Evolutionary conservation across 768 basidiomycete species (phyloP).

Genomic region (Phaeolepiota aurea): DNA sequence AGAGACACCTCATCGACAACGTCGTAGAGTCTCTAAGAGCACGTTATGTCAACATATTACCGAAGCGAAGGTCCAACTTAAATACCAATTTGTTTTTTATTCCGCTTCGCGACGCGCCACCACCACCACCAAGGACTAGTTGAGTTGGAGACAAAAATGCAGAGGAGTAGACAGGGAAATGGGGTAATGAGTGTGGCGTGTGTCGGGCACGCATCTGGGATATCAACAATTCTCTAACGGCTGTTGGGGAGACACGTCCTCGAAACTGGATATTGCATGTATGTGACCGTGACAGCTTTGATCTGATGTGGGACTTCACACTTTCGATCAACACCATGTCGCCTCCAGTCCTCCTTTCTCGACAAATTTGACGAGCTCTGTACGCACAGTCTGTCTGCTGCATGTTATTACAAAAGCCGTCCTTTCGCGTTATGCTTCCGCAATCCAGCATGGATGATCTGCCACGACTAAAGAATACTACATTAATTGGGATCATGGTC

Average conservation of each 20-base stretch:
- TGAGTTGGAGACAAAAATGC: constrained; percentile 67
- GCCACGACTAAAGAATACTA: constrained; percentile 46
- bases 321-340: not conserved
- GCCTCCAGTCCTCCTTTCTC: not conserved
- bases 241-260: not conserved
- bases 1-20: constrained; percentile 46
- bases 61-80: constrained; percentile 5
- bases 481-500: constrained; percentile 72
- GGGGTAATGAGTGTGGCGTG: constrained; percentile 62
- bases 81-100: constrained; percentile 92
- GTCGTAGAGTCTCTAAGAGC: constrained; percentile 56
- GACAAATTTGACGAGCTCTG: no score
- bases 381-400: not conserved
- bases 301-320: not conserved
- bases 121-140: constrained; percentile 84
- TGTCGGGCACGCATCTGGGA: constrained; percentile 72
- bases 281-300: not conserved
- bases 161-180: constrained; percentile 86
- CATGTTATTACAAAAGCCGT: no score
- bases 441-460: constrained; percentile 29
- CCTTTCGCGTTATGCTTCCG: not conserved
- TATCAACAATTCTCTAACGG: not conserved
- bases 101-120: constrained; percentile 78
- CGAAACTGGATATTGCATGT: not conserved
- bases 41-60: constrained; percentile 4